These are phyloP conservation scores for Xylaria sp. DNA, from an alignment of 2,329 filamentous ascomycete species.

Conservation along the genomic window DNA sequence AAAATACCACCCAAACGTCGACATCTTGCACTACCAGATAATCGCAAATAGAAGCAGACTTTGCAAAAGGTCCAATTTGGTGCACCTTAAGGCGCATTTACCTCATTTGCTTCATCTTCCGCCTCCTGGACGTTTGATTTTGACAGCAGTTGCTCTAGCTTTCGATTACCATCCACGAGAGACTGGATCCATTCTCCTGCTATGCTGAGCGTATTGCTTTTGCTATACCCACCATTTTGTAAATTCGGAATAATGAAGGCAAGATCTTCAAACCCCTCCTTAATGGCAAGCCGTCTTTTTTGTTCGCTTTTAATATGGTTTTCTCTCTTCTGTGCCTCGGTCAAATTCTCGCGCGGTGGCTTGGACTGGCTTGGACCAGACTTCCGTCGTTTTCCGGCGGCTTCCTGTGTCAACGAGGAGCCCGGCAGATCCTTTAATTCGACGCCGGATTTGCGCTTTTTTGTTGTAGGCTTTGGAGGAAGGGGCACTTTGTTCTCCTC, in stretches of 20 bases:
- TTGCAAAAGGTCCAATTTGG: background rate
- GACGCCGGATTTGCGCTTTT: constrained; percentile 55
- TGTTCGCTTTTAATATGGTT: constrained; percentile 68
- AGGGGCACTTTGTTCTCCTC: constrained; percentile 46
- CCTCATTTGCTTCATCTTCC: background rate
- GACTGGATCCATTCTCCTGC: constrained; percentile 80
- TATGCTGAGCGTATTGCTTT: constrained; percentile 78
- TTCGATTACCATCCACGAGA: constrained; percentile 70
- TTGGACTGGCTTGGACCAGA: constrained; percentile 58
- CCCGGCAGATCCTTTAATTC: constrained; percentile 42
- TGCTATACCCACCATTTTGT: constrained; percentile 77
- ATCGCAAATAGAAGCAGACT: constrained; percentile 1
- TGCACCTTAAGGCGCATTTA: background rate
- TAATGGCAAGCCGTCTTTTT: constrained; percentile 70
- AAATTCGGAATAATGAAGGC: constrained; percentile 77
- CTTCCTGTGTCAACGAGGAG: constrained; percentile 46
- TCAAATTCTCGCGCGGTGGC: constrained; percentile 71
- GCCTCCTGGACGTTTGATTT: too few relatives aligned
- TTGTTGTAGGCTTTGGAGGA: constrained; percentile 43
- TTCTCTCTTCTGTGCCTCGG: constrained; percentile 84
- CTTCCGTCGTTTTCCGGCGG: constrained; percentile 55
- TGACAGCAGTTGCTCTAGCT: constrained; percentile 47
- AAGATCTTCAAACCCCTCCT: constrained; percentile 83
- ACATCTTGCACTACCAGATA: constrained; percentile 16
- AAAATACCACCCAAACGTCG: constrained; percentile 2